These are phyloP conservation scores for Raphidocelis subcapitata DNA, from an alignment of 139 green algal species.

Conservation along the genomic window DNA sequence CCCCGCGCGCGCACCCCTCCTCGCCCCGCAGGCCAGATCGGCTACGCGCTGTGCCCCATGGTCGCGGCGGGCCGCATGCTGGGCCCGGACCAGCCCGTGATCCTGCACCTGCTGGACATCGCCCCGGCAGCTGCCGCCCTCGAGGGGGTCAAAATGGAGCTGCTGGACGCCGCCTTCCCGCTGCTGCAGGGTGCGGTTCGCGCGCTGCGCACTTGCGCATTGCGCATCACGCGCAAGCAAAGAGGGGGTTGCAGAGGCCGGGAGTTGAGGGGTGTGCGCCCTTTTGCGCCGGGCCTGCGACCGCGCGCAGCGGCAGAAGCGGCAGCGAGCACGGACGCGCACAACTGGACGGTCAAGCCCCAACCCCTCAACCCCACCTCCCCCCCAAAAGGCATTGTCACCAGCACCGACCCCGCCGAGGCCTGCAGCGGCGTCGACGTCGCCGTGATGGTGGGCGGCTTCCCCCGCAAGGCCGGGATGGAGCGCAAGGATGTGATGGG, in stretches of 20 bases:
- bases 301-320: slow-evolving; percentile 2
- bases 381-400: slow-evolving; percentile 63
- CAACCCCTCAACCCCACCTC: slow-evolving; percentile 6
- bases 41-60: slow-evolving; percentile 85
- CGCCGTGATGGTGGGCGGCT: slow-evolving; percentile 90
- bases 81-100: slow-evolving; percentile 82
- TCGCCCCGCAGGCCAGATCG: slow-evolving; percentile 81
- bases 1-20: background rate
- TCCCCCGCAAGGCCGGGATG: slow-evolving; percentile 82
- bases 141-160: slow-evolving; percentile 92
- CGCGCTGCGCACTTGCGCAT: background rate
- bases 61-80: slow-evolving; percentile 82
- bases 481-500: slow-evolving; percentile 94
- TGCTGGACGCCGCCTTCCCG: slow-evolving; percentile 89
- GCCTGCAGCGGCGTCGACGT: slow-evolving; percentile 88
- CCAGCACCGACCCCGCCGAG: slow-evolving; percentile 72
- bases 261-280: too few species aligned
- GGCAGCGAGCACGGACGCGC: too few species aligned
- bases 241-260: too few species aligned
- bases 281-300: too few species aligned
- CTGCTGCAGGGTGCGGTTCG: slow-evolving; percentile 81
- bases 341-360: too few species aligned
- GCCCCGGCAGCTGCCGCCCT: slow-evolving; percentile 75
- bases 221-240: background rate
- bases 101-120: slow-evolving; percentile 96